phyloP scores from a whole-genome alignment of 257 asterid species.

The Solanum lignicaule region DNA sequence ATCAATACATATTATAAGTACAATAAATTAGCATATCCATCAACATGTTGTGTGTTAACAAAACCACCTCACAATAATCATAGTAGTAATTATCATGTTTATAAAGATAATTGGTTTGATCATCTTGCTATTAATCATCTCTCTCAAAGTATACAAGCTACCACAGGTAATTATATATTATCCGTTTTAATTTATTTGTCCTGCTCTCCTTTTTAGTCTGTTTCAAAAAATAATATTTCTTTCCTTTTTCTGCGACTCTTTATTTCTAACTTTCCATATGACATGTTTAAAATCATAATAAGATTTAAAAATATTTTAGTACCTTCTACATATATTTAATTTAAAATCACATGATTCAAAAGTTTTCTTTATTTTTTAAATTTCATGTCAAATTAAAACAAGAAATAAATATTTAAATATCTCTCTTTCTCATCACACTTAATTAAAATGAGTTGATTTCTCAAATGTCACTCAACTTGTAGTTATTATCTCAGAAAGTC shows the following conservation, averaged over 20 bases:
- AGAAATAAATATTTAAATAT: no score
- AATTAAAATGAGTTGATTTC: neutral
- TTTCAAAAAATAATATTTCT: no score
- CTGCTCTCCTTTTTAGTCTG: no score
- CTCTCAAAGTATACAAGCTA: conserved; percentile 48
- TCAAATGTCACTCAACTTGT: neutral
- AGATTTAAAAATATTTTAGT: no score
- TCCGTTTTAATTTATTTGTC: no score
- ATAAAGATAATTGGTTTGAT: conserved; percentile 62
- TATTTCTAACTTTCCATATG: no score
- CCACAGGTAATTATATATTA: conserved; percentile 27
- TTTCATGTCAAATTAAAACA: no score
- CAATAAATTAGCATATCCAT: conserved; percentile 14
- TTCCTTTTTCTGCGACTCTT: no score
- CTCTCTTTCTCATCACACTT: neutral
- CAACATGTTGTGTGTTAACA: conserved; percentile 5
- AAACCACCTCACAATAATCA: conserved; percentile 3
- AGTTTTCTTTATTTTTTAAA: no score
- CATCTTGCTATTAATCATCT: conserved; percentile 67
- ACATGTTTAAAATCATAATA: no score
- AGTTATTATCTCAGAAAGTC: no score
- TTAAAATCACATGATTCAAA: neutral
- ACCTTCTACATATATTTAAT: no score
- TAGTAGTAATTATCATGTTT: conserved; percentile 6
- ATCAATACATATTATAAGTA: neutral